Conservation (phyloP, 176 grass and related monocot genomes). For the Oryza punctata region DNA sequence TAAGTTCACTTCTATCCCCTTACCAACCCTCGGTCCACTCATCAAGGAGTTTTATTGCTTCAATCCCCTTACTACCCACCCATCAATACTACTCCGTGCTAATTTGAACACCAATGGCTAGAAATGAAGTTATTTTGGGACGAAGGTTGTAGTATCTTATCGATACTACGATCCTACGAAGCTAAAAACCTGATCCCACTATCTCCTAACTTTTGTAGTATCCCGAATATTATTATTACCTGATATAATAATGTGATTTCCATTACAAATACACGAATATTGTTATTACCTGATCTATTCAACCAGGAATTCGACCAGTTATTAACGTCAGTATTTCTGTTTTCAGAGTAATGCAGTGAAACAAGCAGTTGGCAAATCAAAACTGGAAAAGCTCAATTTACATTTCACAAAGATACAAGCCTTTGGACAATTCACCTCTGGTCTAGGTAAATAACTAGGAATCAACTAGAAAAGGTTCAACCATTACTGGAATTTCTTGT, state of each 20-base stretch:
- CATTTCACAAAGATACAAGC: not conserved
- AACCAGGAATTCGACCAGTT: not conserved
- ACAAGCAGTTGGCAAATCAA: not conserved
- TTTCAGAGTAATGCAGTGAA: not conserved
- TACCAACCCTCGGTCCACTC: too few species aligned
- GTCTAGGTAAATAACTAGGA: not conserved
- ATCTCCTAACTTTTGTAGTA: too few species aligned
- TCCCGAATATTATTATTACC: too few species aligned
- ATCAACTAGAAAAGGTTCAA: not conserved
- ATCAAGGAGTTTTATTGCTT: too few species aligned
- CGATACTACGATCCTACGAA: too few species aligned
- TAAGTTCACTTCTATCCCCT: too few species aligned
- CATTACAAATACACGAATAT: not conserved
- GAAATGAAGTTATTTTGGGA: too few species aligned
- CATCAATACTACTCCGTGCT: too few species aligned
- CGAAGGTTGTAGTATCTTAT: too few species aligned
- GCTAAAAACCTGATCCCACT: too few species aligned
- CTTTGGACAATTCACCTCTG: not conserved
- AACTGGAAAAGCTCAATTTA: not conserved
- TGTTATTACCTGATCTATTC: not conserved
- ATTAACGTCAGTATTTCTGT: not conserved
- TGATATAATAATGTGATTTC: not conserved
- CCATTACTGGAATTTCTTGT: not conserved
- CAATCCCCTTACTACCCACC: too few species aligned
- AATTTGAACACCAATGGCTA: too few species aligned